Evolutionary conservation across 2,329 filamentous ascomycete species (phyloP).

Genomic region (Calonectria pseudoturangicola): DNA sequence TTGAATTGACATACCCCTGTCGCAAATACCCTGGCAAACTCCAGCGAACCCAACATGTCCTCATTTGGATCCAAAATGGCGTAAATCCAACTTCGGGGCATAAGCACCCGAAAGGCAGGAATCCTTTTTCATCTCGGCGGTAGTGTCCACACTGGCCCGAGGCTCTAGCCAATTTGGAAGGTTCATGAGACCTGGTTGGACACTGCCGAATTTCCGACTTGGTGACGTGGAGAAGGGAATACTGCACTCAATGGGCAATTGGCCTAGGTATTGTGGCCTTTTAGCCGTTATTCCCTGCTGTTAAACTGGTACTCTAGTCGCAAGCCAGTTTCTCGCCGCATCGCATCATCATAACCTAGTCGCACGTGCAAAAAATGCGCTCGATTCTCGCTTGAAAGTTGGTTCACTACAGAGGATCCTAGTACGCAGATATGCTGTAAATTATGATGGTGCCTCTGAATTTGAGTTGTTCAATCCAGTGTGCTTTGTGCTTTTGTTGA

Average conservation of each 20-base stretch:
- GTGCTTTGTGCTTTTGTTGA: too few species aligned
- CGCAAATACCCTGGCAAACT: background rate
- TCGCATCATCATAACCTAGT: constrained; percentile 16
- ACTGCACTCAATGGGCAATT: background rate
- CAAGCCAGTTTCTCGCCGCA: background rate
- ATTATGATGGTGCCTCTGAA: background rate
- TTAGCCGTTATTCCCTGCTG: background rate
- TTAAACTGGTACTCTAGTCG: background rate
- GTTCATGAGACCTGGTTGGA: constrained; percentile 4
- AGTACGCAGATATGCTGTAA: background rate
- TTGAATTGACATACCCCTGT: background rate
- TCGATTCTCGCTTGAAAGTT: background rate
- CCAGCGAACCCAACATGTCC: background rate
- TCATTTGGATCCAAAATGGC: constrained; percentile 19
- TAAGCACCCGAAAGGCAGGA: constrained; percentile 1
- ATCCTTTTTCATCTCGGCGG: background rate
- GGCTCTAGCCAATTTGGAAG: background rate
- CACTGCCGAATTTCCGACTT: constrained; percentile 1
- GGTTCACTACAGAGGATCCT: background rate
- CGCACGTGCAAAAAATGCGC: constrained; percentile 1
- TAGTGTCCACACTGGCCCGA: background rate
- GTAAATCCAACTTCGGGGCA: constrained; percentile 9
- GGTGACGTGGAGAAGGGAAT: background rate
- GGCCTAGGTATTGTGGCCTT: background rate
- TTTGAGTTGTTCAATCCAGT: background rate